Conservation (phyloP, 176 grass and related monocot genomes). For the Pontederia paniculata region DNA sequence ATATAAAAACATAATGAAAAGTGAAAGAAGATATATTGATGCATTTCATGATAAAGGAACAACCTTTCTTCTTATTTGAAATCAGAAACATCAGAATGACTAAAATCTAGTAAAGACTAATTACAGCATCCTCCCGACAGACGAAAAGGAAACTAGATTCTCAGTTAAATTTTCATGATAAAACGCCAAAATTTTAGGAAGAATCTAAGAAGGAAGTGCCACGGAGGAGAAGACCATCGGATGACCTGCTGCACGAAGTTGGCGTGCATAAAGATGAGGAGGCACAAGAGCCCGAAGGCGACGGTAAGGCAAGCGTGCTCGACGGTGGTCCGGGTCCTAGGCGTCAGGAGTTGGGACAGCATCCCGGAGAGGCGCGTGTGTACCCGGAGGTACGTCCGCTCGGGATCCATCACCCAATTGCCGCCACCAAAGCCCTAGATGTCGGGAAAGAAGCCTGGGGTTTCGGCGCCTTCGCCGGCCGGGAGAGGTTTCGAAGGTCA, state of each 20-base stretch:
- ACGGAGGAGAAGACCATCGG: neutral
- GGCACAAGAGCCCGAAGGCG: conserved; percentile 77
- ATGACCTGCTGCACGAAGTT: conserved; percentile 99
- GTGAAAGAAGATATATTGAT: too few relatives aligned
- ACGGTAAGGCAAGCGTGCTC: conserved; percentile 82
- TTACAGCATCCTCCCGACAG: too few relatives aligned
- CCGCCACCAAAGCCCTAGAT: neutral
- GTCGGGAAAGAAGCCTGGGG: neutral
- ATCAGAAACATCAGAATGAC: too few relatives aligned
- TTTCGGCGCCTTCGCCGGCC: neutral
- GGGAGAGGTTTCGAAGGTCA: neutral
- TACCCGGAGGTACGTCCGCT: conserved; percentile 95
- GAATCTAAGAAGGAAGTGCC: neutral
- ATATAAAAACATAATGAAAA: too few relatives aligned
- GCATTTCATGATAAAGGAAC: too few relatives aligned
- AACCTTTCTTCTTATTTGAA: too few relatives aligned
- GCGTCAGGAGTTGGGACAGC: conserved; percentile 96
- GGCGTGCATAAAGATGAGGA: conserved; percentile 93
- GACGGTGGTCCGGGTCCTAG: conserved; percentile 71
- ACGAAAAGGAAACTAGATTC: too few relatives aligned
- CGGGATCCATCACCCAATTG: conserved; percentile 62
- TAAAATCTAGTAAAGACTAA: too few relatives aligned
- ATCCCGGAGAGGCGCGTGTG: conserved; percentile 89
- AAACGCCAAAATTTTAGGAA: neutral
- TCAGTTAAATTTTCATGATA: neutral